Base-by-base conservation (phyloP, 192 early-diverging fungal species). In the Gryganskiella cystojenkinii region DNA sequence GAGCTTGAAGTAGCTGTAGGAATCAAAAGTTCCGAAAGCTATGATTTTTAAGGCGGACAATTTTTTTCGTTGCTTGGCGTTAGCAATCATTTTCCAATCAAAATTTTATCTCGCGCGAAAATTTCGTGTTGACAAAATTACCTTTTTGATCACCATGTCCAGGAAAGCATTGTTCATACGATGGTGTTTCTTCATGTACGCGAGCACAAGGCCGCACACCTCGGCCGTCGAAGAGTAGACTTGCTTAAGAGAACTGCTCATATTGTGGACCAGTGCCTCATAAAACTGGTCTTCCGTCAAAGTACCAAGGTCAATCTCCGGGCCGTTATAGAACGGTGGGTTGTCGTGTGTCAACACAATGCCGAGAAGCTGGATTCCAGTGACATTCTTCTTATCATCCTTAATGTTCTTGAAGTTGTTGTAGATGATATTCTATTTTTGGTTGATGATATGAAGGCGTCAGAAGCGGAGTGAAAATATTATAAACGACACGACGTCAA, bases 221-320 rank as follows among this genome's bases (percentile, higher is more conserved):
- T 91, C 91, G 9, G 91, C 90, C n/a, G 84, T 62, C 30, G 85
- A 72, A 5, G 83, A 63, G 67, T 82, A 86, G 6, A 90, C 79
- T 22, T 68, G 64, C 44, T 57, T 71, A 2, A 67, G 46, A 3
- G 46, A 67, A 31, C 82, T 71, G 13, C 55, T 50, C 44, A 93
- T 69, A 53, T 81, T 82, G 40, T 79, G 67, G 20, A 81, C 60
- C n/a, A 88, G 54, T 8, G 69, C 70, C 9, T 62, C 60, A 60
- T 83, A 86, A 68, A 82, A 88, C n/a, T 69, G 51, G 13, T 35
- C 40, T 40, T 85, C 81, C 0, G 67, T 68, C 33, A 86, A 44
- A 1, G 58, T 79, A 2, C 72, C 80, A 0, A 83, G 59, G 22
- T 73, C 73, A 31, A 82, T 64, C 45, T 82, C 83, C 17, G 82